Base-by-base conservation (phyloP, 2,329 filamentous ascomycete genomes). In the Stemphylium beticola region DNA sequence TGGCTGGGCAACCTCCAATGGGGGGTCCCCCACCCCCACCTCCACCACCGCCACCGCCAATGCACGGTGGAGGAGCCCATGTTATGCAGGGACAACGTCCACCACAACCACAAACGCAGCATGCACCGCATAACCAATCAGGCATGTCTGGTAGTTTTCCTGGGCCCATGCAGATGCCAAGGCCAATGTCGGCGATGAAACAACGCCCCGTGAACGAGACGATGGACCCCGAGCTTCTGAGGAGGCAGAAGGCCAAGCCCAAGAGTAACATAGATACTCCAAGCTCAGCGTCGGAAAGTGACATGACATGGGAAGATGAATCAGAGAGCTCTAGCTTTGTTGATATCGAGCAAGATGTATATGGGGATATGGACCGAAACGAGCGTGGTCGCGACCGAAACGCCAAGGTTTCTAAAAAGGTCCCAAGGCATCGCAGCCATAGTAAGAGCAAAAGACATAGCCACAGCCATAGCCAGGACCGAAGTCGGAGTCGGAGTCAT, bases 271-370 rank as follows among this genome's bases (percentile, higher is more conserved):
- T 39, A 5, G 38, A 53, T 8, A 44, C 55, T 6, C 39, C 29
- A 1, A 55, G 48, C 2, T 63, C 62, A 1, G 63, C 60, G 4
- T 67, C 59, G 1, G 60, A 65, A 10, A 58, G 55, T 31, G 58
- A 62, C 8, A 53, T 58, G 0, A 61, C 53, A 4, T 50, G 33
- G 55, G 55, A 61, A 10, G 60, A 62, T 18, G 61, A 66, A 14
- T 58, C 59, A 6, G 61, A 45, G 10, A 60, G 57, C 34, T 62
- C 60, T 0, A 48, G 51, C 11, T 55, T 55, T 18, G 55, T 47
- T 29, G 55, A 62, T n/a, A 57, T 69, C 15, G 67, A 69, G 14
- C 52, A 60, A 9, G 63, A 57, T 14, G 53, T 54, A 8, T 71
- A 68, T 42, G 48, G 44, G 6, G 42, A 60, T 33, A 46, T 65